Evolutionary conservation across 2,329 filamentous ascomycete species (phyloP), one percentile per base, ranked within the genome.

Genomic region (Sordariomycetes sp.): DNA sequence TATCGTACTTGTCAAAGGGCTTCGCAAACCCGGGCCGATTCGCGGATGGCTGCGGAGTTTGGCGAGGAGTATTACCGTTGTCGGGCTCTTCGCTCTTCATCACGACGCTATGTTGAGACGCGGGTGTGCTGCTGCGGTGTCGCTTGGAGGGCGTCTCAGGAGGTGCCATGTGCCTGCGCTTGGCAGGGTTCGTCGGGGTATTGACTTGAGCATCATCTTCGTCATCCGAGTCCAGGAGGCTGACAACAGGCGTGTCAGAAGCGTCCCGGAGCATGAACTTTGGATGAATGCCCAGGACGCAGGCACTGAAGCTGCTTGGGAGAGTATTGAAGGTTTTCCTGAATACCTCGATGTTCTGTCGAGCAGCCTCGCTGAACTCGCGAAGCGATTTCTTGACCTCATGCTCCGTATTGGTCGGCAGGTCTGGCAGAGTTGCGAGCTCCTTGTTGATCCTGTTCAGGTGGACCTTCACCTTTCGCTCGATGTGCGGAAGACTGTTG

Each of bases 331-430:
- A 67, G 2, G 47, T 39, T 8, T 54, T 57, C 10, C 56, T 55
- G 32, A 72, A 73, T 2, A 61, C 51, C 5, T 64, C 60, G 25
- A 68, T 67, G 15, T 69, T 61, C 6, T 84, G 56, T 1, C 76
- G 61, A 0, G 61, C 57, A 5, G 68, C 62, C 0, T 63, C 57
- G 0, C 72, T 68, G 39, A 90, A 79, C 1, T 59, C 59, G 10
- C 64, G 61, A 0, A 90, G 51, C 9, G 75, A 72, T 3, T 69
- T 68, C 15, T 69, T 68, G 0, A 93, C 68, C 8, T 78, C 73
- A 0, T 78, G 62, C n/a, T 78, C 70, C 0, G 86, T 72, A 28
- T 86, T 84, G 0, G 63, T 56, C 0, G 82, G 80, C 0, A 84
- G 70, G 24, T 85, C 79, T 0, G 83, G 83, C 0, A 88, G 66